A percentile compares a stretch with the other conserved stretches of the same genome.
These are phyloP conservation scores for Bolboschoenoplectus hybrid DNA, from an alignment of 202 grass and related monocot species.

Conservation along the genomic window DNA sequence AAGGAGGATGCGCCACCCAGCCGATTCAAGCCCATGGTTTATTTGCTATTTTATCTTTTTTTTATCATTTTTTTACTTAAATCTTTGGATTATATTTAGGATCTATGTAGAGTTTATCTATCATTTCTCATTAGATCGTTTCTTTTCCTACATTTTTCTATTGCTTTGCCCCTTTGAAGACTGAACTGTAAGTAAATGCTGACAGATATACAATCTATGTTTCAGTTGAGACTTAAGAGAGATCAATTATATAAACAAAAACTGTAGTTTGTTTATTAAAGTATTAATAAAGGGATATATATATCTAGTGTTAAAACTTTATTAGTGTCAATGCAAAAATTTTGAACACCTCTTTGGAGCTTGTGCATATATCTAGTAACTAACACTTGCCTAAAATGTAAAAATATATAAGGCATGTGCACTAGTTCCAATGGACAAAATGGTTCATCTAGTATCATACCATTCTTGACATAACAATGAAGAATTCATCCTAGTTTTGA, in stretches of 20 bases:
- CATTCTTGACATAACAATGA: not conserved
- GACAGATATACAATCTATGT: not conserved
- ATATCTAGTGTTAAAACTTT: not conserved
- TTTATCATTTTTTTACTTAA: not conserved
- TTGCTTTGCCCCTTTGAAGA: not conserved
- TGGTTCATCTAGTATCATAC: not conserved
- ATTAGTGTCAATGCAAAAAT: not conserved
- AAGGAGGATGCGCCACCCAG: slow-evolving; percentile 62
- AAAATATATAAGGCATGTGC: not conserved
- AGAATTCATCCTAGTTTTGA: not conserved
- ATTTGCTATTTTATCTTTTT: not conserved
- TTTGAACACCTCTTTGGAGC: not conserved
- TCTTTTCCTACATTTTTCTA: not conserved
- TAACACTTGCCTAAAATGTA: not conserved
- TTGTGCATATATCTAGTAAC: not conserved
- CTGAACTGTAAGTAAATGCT: slow-evolving; percentile 12
- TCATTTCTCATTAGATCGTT: not conserved
- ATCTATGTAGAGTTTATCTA: not conserved
- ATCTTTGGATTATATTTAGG: not conserved
- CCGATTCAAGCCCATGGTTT: slow-evolving; percentile 80
- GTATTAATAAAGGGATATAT: not conserved
- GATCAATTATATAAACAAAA: not conserved
- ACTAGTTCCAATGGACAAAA: slow-evolving; percentile 12
- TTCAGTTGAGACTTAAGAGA: not conserved
- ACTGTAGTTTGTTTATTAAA: not conserved